phyloP scores from a whole-genome alignment of 75 land plant species.

The Picea glauca region DNA sequence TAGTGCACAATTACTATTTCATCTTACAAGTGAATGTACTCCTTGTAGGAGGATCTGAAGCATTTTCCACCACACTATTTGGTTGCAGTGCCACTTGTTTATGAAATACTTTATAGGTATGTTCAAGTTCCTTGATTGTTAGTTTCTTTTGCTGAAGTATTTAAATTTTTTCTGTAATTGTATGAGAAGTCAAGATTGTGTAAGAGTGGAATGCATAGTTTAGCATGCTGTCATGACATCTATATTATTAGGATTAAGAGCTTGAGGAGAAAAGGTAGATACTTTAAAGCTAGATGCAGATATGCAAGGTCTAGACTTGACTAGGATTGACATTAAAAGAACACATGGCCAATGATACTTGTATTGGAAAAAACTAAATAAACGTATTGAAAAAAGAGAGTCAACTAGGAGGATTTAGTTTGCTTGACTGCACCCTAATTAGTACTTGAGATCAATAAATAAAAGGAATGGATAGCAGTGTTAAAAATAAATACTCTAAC shows the following conservation, averaged over 20 bases:
- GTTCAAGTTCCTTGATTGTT: background rate
- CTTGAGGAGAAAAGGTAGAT: background rate
- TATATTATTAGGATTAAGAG: background rate
- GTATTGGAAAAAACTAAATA: background rate
- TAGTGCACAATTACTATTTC: background rate
- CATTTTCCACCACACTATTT: constrained; percentile 69
- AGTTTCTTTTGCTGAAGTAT: background rate
- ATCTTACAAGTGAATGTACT: constrained; percentile 1
- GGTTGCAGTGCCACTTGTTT: constrained; percentile 87
- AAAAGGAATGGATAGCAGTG: background rate
- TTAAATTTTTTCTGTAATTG: background rate
- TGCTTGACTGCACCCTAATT: background rate
- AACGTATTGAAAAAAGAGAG: background rate
- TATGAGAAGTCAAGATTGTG: background rate
- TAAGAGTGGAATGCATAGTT: background rate
- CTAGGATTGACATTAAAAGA: background rate
- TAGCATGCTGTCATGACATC: background rate
- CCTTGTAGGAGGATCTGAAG: constrained; percentile 66
- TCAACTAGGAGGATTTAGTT: background rate
- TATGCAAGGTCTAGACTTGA: background rate
- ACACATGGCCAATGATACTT: background rate
- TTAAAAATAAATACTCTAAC: background rate
- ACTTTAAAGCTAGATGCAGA: background rate
- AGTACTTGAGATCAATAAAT: background rate
- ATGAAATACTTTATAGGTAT: constrained; percentile 86